Evolutionary conservation across 2,329 filamentous ascomycete genomes (phyloP).

Genomic region (Alternaria sp.): DNA sequence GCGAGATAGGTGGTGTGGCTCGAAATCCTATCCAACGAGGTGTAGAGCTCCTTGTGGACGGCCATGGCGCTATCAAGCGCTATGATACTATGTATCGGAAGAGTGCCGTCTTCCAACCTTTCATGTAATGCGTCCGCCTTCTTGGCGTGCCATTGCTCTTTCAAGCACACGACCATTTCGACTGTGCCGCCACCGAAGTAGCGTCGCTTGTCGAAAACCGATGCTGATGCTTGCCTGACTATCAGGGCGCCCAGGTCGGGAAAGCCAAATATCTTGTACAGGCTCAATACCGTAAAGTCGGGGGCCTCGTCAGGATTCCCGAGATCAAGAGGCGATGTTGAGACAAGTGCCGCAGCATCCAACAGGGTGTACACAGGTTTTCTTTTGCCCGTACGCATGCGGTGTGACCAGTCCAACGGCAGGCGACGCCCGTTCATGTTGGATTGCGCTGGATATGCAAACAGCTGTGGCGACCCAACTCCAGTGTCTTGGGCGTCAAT

Average conservation of each 20-base stretch:
- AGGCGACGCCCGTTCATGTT: slow-evolving; percentile 86
- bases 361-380: slow-evolving; percentile 70
- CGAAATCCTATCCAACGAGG: slow-evolving; percentile 72
- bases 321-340: slow-evolving; percentile 79
- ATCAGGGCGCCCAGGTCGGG: slow-evolving; percentile 88
- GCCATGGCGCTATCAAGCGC: slow-evolving; percentile 78
- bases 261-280: slow-evolving; percentile 99
- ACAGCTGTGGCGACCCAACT: slow-evolving; percentile 54
- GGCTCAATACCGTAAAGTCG: slow-evolving; percentile 85
- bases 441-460: slow-evolving; percentile 90
- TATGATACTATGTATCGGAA: slow-evolving; percentile 89
- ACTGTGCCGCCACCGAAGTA: slow-evolving; percentile 97
- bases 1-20: slow-evolving; percentile 73
- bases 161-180: slow-evolving; percentile 81
- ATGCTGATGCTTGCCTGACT: slow-evolving; percentile 73
- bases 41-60: slow-evolving; percentile 72
- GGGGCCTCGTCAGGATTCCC: slow-evolving; percentile 66
- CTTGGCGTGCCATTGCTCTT: slow-evolving; percentile 80
- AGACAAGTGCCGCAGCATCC: slow-evolving; percentile 82
- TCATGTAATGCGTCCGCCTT: slow-evolving; percentile 79
- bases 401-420: slow-evolving; percentile 70
- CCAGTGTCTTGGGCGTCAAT: slow-evolving; percentile 50
- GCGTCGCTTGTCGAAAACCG: slow-evolving; percentile 68
- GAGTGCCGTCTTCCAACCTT: slow-evolving; percentile 85
- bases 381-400: slow-evolving; percentile 52